Base-by-base conservation (phyloP, 805 yeast species). In the Deakozyma indianensis region DNA sequence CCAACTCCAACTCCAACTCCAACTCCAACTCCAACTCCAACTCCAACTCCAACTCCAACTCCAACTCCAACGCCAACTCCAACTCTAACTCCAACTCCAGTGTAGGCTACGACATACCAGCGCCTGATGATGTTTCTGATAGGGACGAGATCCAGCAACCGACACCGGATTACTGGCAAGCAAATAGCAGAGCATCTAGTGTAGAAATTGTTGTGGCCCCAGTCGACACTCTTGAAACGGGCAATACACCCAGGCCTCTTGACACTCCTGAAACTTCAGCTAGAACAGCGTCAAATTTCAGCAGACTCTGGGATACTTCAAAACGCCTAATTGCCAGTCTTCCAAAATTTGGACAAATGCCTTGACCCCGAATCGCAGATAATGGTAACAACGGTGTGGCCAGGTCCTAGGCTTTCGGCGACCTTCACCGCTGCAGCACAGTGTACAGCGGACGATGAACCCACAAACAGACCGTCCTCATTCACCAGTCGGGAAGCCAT, bases 271-370 rank as follows among this genome's bases (percentile, higher is more conserved):
- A 25, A 14, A 9, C 7, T 25, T 25, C 28, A 9, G 7, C 7
- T 14, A 9, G 7, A 25, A 14, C 14, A 9, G 14, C 28, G 14
- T 25, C 14, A 25, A 9, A 9, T 25, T 9, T 25, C 14, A 7
- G 14, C 7, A 25, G 7, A 14, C 28, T 25, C 7, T 9, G 7
- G 14, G 14, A 25, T 25, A 25, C 14, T 14, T 25, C 28, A 9
- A 7, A 9, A 25, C 14, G 28, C 28, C 7, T 25, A n/a, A n/a
- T n/a, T n/a, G n/a, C n/a, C 28, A 27, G 23, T 20, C 54, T 80
- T 84, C 96, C 96, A 90, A 57, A 90, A 92, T 62, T 90, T 90
- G 43, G 92, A 82, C 48, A 90, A 58, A 63, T 90, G 98, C 53
- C 98, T 70, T 11, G 80, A 67, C 1, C 98, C 98, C 3, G 94